phyloP scores from a whole-genome alignment of 495 filamentous ascomycete genomes.

The Hypoxylon fragiforme region DNA sequence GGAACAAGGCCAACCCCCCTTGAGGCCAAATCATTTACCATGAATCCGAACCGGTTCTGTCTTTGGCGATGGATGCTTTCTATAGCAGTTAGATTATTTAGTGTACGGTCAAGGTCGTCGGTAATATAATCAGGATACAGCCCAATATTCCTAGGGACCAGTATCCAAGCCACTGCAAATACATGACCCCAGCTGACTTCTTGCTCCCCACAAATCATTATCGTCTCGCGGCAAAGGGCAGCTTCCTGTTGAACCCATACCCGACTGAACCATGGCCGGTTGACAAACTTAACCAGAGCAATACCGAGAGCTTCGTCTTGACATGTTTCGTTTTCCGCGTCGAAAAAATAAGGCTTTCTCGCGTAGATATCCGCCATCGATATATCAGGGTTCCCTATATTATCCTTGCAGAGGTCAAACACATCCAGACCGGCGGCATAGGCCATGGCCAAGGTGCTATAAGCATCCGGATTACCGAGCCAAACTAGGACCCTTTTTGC shows the following conservation, averaged over 20 bases:
- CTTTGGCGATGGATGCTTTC: slow-evolving; percentile 17
- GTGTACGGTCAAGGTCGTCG: slow-evolving; percentile 8
- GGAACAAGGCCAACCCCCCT: too few species aligned
- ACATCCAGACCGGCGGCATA: slow-evolving; percentile 16
- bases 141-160: slow-evolving; percentile 17
- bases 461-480: slow-evolving; percentile 18
- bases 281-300: slow-evolving; percentile 21
- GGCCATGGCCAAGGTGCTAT: slow-evolving; percentile 10
- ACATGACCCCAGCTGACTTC: slow-evolving; percentile 22
- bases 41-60: slow-evolving; percentile 3
- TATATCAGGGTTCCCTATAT: neutral
- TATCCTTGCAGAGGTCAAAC: slow-evolving; percentile 1
- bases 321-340: slow-evolving; percentile 2
- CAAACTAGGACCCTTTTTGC: slow-evolving; percentile 16
- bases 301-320: slow-evolving; percentile 1
- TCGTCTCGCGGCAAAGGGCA: slow-evolving; percentile 12
- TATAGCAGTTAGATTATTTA: slow-evolving; percentile 22
- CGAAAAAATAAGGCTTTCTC: slow-evolving; percentile 26
- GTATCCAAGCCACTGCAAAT: slow-evolving; percentile 21
- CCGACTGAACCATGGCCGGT: slow-evolving; percentile 29
- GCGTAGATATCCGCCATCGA: slow-evolving; percentile 1
- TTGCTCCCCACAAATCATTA: slow-evolving; percentile 17
- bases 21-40: neutral
- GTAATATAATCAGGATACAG: slow-evolving; percentile 18
- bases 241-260: slow-evolving; percentile 36